Percentiles rank a stretch among this genome's conserved stretches.
phyloP scores from a whole-genome alignment of 2,329 filamentous ascomycete species.

The Trichothecium sympodiale region DNA sequence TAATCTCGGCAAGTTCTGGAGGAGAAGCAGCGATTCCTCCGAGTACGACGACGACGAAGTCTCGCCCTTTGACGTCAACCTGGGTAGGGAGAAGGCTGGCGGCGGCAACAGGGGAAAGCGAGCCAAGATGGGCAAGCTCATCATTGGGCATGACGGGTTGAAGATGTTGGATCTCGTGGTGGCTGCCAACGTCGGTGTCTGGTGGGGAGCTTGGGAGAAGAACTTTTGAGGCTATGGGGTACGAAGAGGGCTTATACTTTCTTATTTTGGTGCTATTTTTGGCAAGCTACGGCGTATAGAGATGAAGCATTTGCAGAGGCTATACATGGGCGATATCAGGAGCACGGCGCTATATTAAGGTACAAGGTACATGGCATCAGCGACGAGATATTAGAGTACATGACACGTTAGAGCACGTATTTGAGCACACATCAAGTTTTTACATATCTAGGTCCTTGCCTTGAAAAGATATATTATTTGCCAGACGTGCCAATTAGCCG shows the following conservation, averaged over 20 bases:
- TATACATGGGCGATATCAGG: too few species aligned
- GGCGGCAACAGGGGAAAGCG: slow-evolving; percentile 77
- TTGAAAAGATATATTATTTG: too few species aligned
- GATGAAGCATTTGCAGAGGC: too few species aligned
- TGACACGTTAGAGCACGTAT: slow-evolving; percentile 8
- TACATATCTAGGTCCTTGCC: too few species aligned
- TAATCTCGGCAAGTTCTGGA: slow-evolving; percentile 30
- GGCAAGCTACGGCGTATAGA: too few species aligned
- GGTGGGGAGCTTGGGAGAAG: slow-evolving; percentile 80
- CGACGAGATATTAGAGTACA: slow-evolving; percentile 2
- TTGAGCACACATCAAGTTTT: slow-evolving; percentile 3
- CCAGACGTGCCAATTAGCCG: too few species aligned
- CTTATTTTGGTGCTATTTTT: too few species aligned
- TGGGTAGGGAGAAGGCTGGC: slow-evolving; percentile 75
- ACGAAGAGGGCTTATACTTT: too few species aligned
- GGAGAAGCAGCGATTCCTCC: slow-evolving; percentile 15
- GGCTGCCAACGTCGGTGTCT: slow-evolving; percentile 81
- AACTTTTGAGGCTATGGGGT: slow-evolving; percentile 22
- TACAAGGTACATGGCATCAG: slow-evolving; percentile 8
- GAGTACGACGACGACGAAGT: slow-evolving; percentile 23
- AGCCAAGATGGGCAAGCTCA: slow-evolving; percentile 88
- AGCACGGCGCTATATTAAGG: slow-evolving; percentile 4
- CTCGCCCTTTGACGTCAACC: slow-evolving; percentile 52
- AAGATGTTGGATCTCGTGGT: slow-evolving; percentile 95
- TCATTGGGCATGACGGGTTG: slow-evolving; percentile 77